phyloP scores from a whole-genome alignment of 306 rosid genomes.

The Dryas drummondii region DNA sequence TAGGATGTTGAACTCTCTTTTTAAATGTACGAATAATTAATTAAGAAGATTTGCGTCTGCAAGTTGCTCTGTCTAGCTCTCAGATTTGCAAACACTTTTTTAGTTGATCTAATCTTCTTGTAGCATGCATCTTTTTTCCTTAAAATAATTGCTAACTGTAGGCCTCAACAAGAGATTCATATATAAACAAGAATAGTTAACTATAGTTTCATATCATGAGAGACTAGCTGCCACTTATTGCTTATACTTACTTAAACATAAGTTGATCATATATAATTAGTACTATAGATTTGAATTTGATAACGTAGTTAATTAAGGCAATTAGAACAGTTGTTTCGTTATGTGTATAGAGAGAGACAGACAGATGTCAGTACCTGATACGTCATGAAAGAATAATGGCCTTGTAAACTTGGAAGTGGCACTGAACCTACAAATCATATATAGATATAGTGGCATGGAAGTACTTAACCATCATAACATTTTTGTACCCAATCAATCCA shows the following conservation, averaged over 20 bases:
- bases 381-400: conserved; percentile 25
- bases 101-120: conserved; percentile 41
- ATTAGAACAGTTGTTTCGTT: not conserved
- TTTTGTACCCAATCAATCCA: not conserved
- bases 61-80: conserved; percentile 46
- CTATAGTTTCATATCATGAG: conserved; percentile 13
- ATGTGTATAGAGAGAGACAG: conserved; percentile 17
- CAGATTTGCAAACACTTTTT: conserved; percentile 47
- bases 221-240: conserved; percentile 31
- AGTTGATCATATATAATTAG: conserved; percentile 19
- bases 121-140: conserved; percentile 20
- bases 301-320: not conserved
- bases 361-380: conserved; percentile 39
- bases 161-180: conserved; percentile 33
- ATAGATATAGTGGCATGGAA: conserved; percentile 21
- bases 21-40: conserved; percentile 10
- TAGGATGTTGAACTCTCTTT: conserved; percentile 15
- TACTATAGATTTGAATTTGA: conserved; percentile 1
- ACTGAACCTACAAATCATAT: conserved; percentile 34
- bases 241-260: not conserved
- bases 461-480: not conserved
- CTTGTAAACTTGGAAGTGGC: conserved; percentile 9
- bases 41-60: conserved; percentile 40
- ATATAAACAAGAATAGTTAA: conserved; percentile 21
- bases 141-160: conserved; percentile 36